Evolutionary conservation across 1,139 yeast genomes (phyloP).

Genomic region (Candida neerlandica): DNA sequence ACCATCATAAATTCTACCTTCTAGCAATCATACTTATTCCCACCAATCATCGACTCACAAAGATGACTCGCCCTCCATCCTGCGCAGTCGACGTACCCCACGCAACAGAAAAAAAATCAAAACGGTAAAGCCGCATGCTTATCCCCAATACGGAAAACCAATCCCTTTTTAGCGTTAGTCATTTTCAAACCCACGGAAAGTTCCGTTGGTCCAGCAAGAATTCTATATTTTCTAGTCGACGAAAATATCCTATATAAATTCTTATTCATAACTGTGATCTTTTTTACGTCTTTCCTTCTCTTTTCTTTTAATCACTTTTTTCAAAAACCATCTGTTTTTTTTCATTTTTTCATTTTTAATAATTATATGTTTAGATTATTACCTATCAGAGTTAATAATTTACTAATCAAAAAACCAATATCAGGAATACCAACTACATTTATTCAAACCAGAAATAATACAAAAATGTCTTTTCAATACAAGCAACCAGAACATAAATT

Average conservation of each 20-base stretch:
- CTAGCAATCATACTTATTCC: neutral
- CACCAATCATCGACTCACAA: neutral
- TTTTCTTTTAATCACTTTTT: neutral
- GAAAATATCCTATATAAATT: neutral
- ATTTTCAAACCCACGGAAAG: neutral
- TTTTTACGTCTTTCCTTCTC: neutral
- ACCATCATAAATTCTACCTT: neutral
- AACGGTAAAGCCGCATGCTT: neutral
- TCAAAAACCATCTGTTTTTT: neutral
- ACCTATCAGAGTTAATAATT: neutral
- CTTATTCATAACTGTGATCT: too few relatives aligned
- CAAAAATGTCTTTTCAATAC: constrained; percentile 15
- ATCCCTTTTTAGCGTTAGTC: neutral
- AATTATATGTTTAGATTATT: constrained; percentile 4
- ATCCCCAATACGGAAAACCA: neutral
- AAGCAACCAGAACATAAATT: constrained; percentile 54
- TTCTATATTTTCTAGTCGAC: neutral
- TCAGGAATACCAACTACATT: constrained; percentile 4
- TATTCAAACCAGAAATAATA: neutral
- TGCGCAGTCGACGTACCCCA: neutral
- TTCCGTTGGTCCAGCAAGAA: constrained; percentile 6
- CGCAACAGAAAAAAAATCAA: neutral
- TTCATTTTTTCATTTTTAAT: neutral
- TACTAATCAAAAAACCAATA: neutral
- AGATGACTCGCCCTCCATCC: neutral